Percentiles rank a stretch among this genome's conserved stretches.
Evolutionary conservation across 371 early-diverging fungal genomes (phyloP).

Genomic region (Saksenaea vasiformis): DNA sequence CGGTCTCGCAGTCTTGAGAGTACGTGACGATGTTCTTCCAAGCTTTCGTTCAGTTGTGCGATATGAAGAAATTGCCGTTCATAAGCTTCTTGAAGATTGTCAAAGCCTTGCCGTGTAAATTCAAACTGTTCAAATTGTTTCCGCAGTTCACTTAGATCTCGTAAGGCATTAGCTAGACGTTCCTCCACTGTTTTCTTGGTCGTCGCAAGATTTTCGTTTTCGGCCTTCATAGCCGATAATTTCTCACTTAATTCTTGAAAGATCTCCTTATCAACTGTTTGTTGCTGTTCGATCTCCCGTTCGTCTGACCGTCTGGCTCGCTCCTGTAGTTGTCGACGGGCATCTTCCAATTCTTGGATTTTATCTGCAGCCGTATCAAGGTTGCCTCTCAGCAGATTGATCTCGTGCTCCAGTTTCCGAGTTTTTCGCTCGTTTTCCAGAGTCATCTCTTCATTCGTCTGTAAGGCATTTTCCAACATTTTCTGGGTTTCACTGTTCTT

Average conservation of each 20-base stretch:
- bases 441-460: slow-evolving; percentile 16
- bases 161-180: slow-evolving; percentile 14
- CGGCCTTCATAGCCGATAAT: slow-evolving; percentile 39
- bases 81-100: slow-evolving; percentile 25
- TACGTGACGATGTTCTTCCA: slow-evolving; percentile 39
- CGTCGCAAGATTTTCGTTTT: slow-evolving; percentile 36
- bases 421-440: slow-evolving; percentile 25
- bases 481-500: slow-evolving; percentile 43
- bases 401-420: slow-evolving; percentile 39
- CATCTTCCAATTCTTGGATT: slow-evolving; percentile 32
- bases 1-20: slow-evolving; percentile 18
- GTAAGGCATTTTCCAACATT: slow-evolving; percentile 32
- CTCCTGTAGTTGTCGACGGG: slow-evolving; percentile 7
- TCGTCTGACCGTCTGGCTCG: slow-evolving; percentile 11
- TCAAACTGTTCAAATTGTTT: slow-evolving; percentile 32
- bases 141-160: slow-evolving; percentile 25
- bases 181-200: slow-evolving; percentile 34
- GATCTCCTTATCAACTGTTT: slow-evolving; percentile 21
- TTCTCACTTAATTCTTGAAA: slow-evolving; percentile 33
- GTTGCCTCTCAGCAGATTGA: slow-evolving; percentile 22
- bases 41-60: slow-evolving; percentile 27
- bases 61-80: slow-evolving; percentile 28
- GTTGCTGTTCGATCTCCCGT: slow-evolving; percentile 16
- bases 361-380: slow-evolving; percentile 29
- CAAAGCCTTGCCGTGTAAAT: slow-evolving; percentile 23